A percentile compares a stretch with the other conserved stretches of the same genome.
phyloP scores from a whole-genome alignment of 2,329 filamentous ascomycete species.

The Trichoderma aggressivum region DNA sequence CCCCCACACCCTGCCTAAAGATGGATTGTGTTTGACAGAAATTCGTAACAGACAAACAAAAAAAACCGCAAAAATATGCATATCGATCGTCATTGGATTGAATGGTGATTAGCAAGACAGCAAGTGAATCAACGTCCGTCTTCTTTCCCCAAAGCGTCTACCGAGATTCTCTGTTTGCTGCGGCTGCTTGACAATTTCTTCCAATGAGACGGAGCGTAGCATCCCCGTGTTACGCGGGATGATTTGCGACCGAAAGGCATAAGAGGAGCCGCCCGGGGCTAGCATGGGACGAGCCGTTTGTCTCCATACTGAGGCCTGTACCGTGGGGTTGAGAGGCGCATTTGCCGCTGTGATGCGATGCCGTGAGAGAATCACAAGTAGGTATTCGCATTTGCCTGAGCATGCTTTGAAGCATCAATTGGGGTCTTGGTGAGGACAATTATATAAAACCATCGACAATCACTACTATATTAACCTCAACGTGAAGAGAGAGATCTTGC shows the following conservation, averaged over 20 bases:
- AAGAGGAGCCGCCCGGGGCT: neutral
- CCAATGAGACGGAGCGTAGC: conserved; percentile 4
- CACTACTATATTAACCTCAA: neutral
- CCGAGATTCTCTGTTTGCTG: neutral
- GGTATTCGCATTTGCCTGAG: neutral
- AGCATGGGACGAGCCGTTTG: conserved; percentile 11
- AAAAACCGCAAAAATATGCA: neutral
- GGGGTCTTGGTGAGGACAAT: neutral
- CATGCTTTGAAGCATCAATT: neutral
- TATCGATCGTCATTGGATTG: neutral
- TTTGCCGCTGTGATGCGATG: neutral
- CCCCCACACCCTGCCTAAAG: neutral
- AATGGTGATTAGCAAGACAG: neutral
- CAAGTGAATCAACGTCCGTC: neutral
- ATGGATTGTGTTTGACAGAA: neutral
- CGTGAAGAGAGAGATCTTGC: neutral
- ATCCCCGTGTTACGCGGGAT: conserved; percentile 11
- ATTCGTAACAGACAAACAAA: neutral
- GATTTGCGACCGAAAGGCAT: neutral
- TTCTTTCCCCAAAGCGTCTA: conserved; percentile 1
- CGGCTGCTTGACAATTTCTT: neutral
- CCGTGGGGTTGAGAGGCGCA: neutral
- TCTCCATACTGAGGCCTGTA: neutral
- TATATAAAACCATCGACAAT: neutral
- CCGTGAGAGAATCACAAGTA: neutral